Evolutionary conservation across 2,329 filamentous ascomycete species (phyloP).

Genomic region (Ophiostoma fasciatum): DNA sequence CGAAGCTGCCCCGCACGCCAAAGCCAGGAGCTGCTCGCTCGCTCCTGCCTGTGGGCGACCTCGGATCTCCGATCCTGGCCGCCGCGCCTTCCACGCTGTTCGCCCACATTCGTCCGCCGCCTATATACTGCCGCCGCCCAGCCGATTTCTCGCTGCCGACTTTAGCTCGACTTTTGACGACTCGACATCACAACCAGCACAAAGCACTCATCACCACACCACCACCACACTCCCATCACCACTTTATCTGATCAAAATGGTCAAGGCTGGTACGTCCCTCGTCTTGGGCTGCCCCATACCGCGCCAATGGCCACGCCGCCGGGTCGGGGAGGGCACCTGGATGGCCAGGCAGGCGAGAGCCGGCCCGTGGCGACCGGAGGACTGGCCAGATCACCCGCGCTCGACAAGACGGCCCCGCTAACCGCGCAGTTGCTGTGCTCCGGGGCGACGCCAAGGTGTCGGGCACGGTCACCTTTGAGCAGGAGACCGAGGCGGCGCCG

Average conservation of each 20-base stretch:
- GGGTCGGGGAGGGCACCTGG: too few species aligned
- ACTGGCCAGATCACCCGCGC: too few species aligned
- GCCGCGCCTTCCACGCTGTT: conserved; percentile 2
- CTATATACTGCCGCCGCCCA: neutral
- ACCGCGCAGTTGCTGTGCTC: conserved; percentile 67
- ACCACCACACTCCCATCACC: neutral
- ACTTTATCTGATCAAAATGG: conserved; percentile 56
- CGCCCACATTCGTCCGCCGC: neutral
- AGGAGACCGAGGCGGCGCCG: conserved; percentile 63
- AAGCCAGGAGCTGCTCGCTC: neutral
- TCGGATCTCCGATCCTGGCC: conserved; percentile 11
- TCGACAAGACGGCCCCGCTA: too few species aligned
- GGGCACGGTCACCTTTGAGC: conserved; percentile 91
- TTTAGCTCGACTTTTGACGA: neutral
- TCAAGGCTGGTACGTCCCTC: conserved; percentile 72
- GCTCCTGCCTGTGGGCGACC: neutral
- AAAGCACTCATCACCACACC: neutral
- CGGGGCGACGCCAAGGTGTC: conserved; percentile 94
- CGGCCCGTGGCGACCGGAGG: too few species aligned
- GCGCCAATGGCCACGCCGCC: too few species aligned
- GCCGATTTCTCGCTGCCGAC: conserved; percentile 5
- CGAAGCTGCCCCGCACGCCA: neutral
- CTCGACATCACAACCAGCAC: neutral
- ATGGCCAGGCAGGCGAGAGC: too few species aligned
- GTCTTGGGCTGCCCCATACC: too few species aligned